Evolutionary conservation across 108 stramenopile species (phyloP).

Genomic region (Epipyxis sp.): DNA sequence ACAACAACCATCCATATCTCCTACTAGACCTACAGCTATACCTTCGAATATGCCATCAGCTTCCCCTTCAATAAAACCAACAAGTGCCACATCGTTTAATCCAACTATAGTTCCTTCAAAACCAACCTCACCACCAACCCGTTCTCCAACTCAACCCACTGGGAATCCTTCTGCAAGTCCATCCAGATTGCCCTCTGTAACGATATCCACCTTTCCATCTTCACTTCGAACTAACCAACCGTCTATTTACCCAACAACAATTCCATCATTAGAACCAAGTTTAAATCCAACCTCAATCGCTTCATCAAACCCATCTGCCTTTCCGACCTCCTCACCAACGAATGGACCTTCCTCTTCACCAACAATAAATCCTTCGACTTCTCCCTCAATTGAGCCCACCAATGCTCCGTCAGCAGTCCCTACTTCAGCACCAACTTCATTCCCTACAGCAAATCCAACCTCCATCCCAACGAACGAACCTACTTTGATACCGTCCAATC

Average conservation of each 20-base stretch:
- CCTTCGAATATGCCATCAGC: not conserved
- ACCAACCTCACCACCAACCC: no score
- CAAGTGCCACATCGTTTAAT: not conserved
- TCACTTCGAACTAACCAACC: not conserved
- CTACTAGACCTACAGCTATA: no score
- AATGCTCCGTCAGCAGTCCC: not conserved
- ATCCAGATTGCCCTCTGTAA: no score
- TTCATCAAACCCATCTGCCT: not conserved
- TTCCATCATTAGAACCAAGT: not conserved
- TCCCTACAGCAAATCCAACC: not conserved
- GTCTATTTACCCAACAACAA: not conserved
- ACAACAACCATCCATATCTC: no score
- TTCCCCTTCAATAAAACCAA: not conserved
- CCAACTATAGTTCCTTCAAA: no score
- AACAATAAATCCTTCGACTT: not conserved
- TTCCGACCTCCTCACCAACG: not conserved
- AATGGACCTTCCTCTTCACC: not conserved
- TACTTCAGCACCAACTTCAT: conserved; percentile 1
- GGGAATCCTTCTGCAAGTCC: no score
- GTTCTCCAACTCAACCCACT: no score
- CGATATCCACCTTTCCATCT: not conserved
- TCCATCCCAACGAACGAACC: not conserved
- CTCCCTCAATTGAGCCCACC: not conserved
- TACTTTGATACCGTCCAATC: not conserved
- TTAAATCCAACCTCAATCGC: not conserved